Base-by-base conservation (phyloP, 2,329 filamentous ascomycete species). In the Fusarium lyarnte region DNA sequence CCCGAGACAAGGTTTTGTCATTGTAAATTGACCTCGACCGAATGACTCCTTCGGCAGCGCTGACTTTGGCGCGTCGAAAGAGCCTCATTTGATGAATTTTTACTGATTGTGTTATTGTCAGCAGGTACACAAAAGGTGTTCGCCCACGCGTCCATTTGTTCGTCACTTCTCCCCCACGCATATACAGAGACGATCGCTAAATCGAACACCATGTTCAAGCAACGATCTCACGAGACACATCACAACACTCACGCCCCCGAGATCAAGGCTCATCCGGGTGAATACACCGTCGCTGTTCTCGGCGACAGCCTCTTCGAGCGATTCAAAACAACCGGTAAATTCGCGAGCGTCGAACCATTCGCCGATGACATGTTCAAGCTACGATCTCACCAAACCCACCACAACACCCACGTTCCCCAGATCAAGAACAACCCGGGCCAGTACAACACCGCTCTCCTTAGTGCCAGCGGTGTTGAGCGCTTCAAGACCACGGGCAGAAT, bases 231-330 rank as follows among this genome's bases (percentile, higher is more conserved):
- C 49, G 64, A 69, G 0, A 69, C 66, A 0, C 64, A 69, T 11
- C 38, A 69, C 11, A n/a, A 11, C 5, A 69, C 49, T 2, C 66
- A 69, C 9, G 21, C 54, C 12, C 66, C 43, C 2, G 14, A 69
- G 16, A 69, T 69, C 16, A n/a, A 19, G 2, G 31, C 17, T 0
- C 14, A 35, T 1, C 33, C 58, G 0, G 29, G 52, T 8, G 42
- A 33, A 4, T 69, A 46, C 13, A 36, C 35, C 0, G 27, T 69
- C 16, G 57, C 35, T 13, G 12, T 69, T 2, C 43, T 69, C 2
- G 66, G 66, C 8, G 66, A 69, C 16, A 69, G 64, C 13, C 43
- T 69, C 7, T 69, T 69, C 2, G 66, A 69, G 19, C 64, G 65
- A 0, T 68, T 68, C 23, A 68, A 67, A 4, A 62, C 42, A 1